phyloP scores from a whole-genome alignment of 805 yeast species.

The Saccharomycopsis babjevae region DNA sequence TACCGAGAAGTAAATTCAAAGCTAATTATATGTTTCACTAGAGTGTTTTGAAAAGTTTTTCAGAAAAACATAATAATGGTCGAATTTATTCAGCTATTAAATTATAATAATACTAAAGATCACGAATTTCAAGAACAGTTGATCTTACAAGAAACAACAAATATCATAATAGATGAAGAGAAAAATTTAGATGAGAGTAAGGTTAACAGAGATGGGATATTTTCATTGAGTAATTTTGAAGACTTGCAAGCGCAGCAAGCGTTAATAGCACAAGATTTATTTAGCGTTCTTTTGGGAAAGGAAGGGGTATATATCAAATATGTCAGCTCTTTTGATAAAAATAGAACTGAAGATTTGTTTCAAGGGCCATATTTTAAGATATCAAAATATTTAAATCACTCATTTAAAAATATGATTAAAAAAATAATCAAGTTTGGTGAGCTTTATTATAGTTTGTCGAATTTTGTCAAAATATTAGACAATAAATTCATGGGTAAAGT shows the following conservation, averaged over 20 bases:
- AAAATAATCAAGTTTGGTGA: conserved; percentile 54
- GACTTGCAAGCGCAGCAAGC: conserved; percentile 51
- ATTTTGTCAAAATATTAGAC: conserved; percentile 54
- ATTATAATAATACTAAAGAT: neutral
- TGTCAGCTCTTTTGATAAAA: conserved; percentile 40
- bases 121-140: neutral
- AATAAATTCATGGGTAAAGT: conserved; percentile 53
- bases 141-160: neutral
- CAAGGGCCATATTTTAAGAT: conserved; percentile 71
- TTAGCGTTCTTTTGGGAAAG: conserved; percentile 55
- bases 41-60: neutral
- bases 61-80: neutral
- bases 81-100: neutral
- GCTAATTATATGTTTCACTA: no score
- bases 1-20: no score
- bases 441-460: conserved; percentile 44
- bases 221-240: conserved; percentile 19
- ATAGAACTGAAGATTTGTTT: conserved; percentile 24
- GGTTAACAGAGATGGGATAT: neutral
- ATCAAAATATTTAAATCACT: conserved; percentile 61
- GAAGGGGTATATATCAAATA: conserved; percentile 75
- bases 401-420: conserved; percentile 60
- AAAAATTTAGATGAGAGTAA: neutral
- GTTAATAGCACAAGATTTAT: conserved; percentile 56
- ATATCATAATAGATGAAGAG: neutral